These are phyloP conservation scores for Cubamyces sp. DNA, from an alignment of 768 basidiomycete species.

Conservation along the genomic window DNA sequence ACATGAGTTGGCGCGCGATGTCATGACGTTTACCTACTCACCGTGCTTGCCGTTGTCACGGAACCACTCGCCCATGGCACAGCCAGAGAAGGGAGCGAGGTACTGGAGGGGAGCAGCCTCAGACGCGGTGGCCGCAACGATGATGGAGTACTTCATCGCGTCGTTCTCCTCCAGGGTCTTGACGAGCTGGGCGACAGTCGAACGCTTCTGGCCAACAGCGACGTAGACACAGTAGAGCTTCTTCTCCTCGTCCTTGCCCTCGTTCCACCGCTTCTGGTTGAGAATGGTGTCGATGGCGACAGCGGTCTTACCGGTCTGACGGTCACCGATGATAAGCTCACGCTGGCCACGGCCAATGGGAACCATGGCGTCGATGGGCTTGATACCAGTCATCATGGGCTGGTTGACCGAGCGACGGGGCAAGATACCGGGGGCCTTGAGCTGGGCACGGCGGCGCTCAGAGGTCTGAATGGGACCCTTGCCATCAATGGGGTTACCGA, in stretches of 20 bases:
- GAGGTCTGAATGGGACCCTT: conserved; percentile 95
- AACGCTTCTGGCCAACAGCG: conserved; percentile 98
- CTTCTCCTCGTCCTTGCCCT: conserved; percentile 94
- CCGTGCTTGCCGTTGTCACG: conserved; percentile 99
- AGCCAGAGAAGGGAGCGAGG: conserved; percentile 99
- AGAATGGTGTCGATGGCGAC: conserved; percentile 99
- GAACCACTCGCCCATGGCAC: conserved; percentile 99
- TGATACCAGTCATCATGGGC: conserved; percentile 99
- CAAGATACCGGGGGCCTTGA: conserved; percentile 99
- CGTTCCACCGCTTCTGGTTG: conserved; percentile 99
- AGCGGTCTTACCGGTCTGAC: conserved; percentile 99
- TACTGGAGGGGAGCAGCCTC: conserved; percentile 99
- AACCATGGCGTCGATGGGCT: conserved; percentile 99
- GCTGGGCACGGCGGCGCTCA: conserved; percentile 94
- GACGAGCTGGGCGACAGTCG: conserved; percentile 98
- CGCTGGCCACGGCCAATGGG: conserved; percentile 99
- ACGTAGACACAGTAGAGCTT: conserved; percentile 99
- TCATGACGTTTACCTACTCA: conserved; percentile 39
- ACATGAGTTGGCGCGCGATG: neutral
- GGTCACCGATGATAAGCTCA: conserved; percentile 99
- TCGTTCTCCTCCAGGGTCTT: conserved; percentile 99
- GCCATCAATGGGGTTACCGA: conserved; percentile 99
- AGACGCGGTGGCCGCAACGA: conserved; percentile 98
- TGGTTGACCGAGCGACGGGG: conserved; percentile 99
- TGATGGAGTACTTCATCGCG: conserved; percentile 99